Conservation (phyloP, 2,329 filamentous ascomycete genomes). For the Helminthosporium solani region DNA sequence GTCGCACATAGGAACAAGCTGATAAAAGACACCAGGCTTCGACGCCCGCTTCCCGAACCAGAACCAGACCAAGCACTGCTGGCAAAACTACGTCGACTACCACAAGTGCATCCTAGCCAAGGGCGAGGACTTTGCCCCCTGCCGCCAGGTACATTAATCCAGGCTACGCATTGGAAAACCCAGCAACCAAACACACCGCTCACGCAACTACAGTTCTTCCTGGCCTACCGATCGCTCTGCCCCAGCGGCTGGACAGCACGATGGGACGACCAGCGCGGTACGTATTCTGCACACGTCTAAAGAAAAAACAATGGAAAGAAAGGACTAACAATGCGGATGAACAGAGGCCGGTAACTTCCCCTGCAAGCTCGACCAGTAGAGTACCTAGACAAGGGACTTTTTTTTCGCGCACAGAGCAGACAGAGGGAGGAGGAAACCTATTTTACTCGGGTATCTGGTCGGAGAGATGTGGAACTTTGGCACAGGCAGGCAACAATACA, state of each 20-base stretch:
- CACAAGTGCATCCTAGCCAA: constrained; percentile 99
- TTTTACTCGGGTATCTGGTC: constrained; percentile 23
- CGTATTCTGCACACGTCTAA: constrained; percentile 38
- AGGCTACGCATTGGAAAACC: neutral
- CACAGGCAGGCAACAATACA: constrained; percentile 23
- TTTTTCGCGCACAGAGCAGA: too few relatives aligned
- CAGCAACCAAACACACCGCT: neutral
- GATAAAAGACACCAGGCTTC: constrained; percentile 66
- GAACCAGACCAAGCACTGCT: constrained; percentile 99
- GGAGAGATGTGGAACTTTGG: too few relatives aligned
- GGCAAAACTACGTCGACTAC: constrained; percentile 99
- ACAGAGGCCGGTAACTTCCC: constrained; percentile 40
- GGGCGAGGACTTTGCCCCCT: constrained; percentile 96
- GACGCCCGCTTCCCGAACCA: constrained; percentile 98
- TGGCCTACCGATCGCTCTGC: constrained; percentile 96
- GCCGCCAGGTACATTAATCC: constrained; percentile 73
- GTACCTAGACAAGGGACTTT: too few relatives aligned
- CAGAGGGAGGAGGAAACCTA: constrained; percentile 11
- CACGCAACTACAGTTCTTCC: constrained; percentile 71
- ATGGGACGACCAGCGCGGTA: constrained; percentile 98
- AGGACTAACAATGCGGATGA: constrained; percentile 7
- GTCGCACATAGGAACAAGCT: too few relatives aligned
- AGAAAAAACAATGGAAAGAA: neutral
- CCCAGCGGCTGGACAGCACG: constrained; percentile 89
- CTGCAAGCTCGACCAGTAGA: constrained; percentile 42